phyloP scores from a whole-genome alignment of 257 asterid species.

The Linderniella brevidens region DNA sequence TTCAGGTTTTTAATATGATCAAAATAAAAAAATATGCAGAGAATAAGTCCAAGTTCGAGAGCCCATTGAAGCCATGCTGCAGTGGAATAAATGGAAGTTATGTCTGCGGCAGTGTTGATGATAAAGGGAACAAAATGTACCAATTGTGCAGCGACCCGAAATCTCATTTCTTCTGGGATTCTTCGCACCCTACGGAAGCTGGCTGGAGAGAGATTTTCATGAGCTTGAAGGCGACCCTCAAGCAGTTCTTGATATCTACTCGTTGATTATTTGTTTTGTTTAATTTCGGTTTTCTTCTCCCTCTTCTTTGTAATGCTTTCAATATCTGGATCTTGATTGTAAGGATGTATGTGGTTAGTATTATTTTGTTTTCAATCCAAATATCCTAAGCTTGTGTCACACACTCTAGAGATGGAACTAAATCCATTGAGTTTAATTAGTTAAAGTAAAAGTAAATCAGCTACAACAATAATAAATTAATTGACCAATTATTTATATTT shows the following conservation, averaged over 20 bases:
- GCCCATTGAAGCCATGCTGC: conserved; percentile 70
- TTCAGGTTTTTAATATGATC: no score
- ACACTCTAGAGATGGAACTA: no score
- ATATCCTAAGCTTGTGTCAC: no score
- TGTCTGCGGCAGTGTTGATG: conserved; percentile 39
- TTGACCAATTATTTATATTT: no score
- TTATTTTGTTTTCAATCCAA: no score
- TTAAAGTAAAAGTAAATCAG: no score
- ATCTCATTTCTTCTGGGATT: conserved; percentile 71
- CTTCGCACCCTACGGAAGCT: conserved; percentile 66
- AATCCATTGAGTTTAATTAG: no score
- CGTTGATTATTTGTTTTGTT: neutral
- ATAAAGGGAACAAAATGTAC: conserved; percentile 51
- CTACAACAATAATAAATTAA: no score
- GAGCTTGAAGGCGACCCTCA: conserved; percentile 23
- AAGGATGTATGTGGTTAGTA: no score
- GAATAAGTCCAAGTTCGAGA: conserved; percentile 22
- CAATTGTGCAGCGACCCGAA: conserved; percentile 42
- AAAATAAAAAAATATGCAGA: neutral
- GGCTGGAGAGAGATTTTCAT: conserved; percentile 63
- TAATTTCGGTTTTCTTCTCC: neutral
- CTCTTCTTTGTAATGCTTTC: neutral
- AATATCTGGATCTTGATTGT: no score
- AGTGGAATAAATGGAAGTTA: conserved; percentile 25
- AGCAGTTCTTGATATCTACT: conserved; percentile 11